Evolutionary conservation across 306 rosid genomes (phyloP).

Genomic region (Astragalus membranaceus): DNA sequence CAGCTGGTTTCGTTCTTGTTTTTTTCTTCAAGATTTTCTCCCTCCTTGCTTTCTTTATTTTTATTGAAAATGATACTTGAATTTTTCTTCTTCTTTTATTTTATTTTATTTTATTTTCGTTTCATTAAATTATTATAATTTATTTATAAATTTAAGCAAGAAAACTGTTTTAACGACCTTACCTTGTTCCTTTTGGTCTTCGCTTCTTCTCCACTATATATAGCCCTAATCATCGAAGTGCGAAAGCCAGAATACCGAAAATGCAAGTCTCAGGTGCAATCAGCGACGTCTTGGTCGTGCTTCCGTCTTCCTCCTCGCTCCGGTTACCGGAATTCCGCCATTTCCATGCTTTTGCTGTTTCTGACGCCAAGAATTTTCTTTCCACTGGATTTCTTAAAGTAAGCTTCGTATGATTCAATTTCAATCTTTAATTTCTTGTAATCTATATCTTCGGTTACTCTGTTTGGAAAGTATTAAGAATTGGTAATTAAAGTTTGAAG

Average conservation of each 20-base stretch:
- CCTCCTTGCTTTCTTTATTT: neutral
- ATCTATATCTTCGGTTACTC: neutral
- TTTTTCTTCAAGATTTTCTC: neutral
- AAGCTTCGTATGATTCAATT: conserved; percentile 18
- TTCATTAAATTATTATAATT: neutral
- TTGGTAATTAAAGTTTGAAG: neutral
- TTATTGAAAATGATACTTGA: neutral
- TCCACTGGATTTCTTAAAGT: conserved; percentile 54
- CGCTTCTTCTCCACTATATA: neutral
- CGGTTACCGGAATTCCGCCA: conserved; percentile 50
- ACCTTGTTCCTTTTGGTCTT: neutral
- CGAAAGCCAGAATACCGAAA: conserved; percentile 12
- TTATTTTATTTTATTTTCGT: neutral
- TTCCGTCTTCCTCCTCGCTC: conserved; percentile 51
- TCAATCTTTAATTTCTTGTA: neutral
- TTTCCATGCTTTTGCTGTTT: conserved; percentile 27
- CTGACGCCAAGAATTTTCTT: conserved; percentile 48
- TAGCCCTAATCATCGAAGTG: neutral
- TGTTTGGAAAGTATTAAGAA: neutral
- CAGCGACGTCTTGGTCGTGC: conserved; percentile 52
- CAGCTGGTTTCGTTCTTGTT: neutral
- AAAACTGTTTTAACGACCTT: neutral
- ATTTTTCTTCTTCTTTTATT: neutral
- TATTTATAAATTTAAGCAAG: too few relatives aligned
- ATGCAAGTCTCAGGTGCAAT: conserved; percentile 74